Percentiles rank a stretch among this genome's conserved stretches.
phyloP scores from a whole-genome alignment of 306 rosid genomes.

The Cotoneaster glaucophyllus region DNA sequence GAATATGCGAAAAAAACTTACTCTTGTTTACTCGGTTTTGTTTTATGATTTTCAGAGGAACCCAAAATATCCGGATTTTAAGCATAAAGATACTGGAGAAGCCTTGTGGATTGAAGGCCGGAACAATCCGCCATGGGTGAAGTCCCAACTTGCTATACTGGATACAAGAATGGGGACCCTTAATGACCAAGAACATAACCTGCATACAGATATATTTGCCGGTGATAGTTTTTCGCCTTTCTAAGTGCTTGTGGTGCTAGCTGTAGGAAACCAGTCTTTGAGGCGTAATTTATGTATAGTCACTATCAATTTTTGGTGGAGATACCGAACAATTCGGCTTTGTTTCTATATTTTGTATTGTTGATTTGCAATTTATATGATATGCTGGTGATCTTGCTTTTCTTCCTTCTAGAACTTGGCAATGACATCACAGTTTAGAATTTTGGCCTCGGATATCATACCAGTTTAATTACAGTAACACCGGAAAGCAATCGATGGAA shows the following conservation, averaged over 20 bases:
- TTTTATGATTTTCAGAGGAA: slow-evolving; percentile 56
- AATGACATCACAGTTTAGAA: background rate
- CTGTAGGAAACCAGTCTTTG: background rate
- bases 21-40: background rate
- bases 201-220: slow-evolving; percentile 30
- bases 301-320: slow-evolving; percentile 3
- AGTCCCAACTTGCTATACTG: slow-evolving; percentile 70
- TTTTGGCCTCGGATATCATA: background rate
- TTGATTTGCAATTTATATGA: background rate
- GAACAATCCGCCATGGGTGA: slow-evolving; percentile 79
- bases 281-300: slow-evolving; percentile 20
- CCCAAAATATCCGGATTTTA: slow-evolving; percentile 84
- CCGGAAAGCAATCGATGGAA: background rate
- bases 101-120: slow-evolving; percentile 88
- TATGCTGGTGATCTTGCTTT: background rate
- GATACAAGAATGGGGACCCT: slow-evolving; percentile 56
- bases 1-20: background rate
- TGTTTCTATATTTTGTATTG: background rate
- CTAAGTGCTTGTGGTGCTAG: slow-evolving; percentile 18
- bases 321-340: background rate
- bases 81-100: slow-evolving; percentile 92
- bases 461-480: background rate
- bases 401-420: background rate
- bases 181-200: slow-evolving; percentile 37
- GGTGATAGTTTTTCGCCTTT: slow-evolving; percentile 40